Evolutionary conservation across 306 rosid genomes (phyloP).

Genomic region (Hylodesmum podocarpum): DNA sequence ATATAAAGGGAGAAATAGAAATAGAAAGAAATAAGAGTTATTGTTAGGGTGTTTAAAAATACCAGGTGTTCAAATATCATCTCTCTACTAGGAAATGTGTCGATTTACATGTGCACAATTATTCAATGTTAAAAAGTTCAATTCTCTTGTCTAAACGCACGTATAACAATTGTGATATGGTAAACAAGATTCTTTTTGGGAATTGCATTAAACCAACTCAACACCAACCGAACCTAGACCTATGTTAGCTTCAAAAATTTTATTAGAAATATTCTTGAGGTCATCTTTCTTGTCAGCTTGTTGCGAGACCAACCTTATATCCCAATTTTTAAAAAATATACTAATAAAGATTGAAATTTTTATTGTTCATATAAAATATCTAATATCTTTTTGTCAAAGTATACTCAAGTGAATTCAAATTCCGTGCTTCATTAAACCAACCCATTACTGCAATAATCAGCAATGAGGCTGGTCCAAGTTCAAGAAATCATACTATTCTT

Average conservation of each 20-base stretch:
- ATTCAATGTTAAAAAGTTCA: slow-evolving; percentile 14
- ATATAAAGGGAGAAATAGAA: no score
- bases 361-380: not conserved
- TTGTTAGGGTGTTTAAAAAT: no score
- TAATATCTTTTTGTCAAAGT: not conserved
- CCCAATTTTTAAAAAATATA: no score
- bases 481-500: slow-evolving; percentile 15
- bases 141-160: slow-evolving; percentile 13
- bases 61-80: no score
- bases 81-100: not conserved
- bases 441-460: slow-evolving; percentile 17
- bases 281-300: no score
- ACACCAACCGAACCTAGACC: no score
- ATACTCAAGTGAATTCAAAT: not conserved
- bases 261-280: no score
- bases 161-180: not conserved
- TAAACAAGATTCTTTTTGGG: not conserved
- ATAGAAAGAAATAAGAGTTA: no score
- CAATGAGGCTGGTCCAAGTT: slow-evolving; percentile 20
- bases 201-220: not conserved
- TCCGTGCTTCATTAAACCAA: not conserved
- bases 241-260: no score
- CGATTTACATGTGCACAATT: not conserved
- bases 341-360: not conserved
- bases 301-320: no score